Base-by-base conservation (phyloP, 148 eudicot genomes). In the Camellia sinensis region DNA sequence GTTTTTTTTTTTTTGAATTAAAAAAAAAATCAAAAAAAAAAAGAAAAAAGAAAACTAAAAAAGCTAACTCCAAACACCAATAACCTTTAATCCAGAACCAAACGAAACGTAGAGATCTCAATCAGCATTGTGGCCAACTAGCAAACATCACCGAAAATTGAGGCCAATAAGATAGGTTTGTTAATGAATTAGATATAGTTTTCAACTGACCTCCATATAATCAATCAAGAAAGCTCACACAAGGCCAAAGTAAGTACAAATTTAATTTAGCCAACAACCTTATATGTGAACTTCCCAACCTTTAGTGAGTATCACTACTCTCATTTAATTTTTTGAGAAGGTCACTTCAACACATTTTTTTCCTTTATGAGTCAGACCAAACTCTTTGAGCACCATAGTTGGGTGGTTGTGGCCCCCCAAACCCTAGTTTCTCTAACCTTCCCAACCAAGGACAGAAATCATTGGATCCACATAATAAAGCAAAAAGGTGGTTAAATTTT, bases 341-440 rank as follows among this genome's bases (percentile, higher is more conserved):
- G 82, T 79, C 82, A 87, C 82, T 85, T 82, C 81, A 84, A 7
- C 14, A 52, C 59, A 46, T 13, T 48, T 73, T 29, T 76, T 73
- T 45, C 76, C 44, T 63, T 46, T 41, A 69, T 78, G 74, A 67
- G 87, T 87, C 81, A 85, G 80, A 85, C 84, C 80, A 83, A 78
- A 82, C 81, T 86, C 83, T 86, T 83, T 86, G 86, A 86, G 83
- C 88, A 82, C 84, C 84, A 79, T 74, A 68, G 85, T 29, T 81
- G 79, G 87, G 83, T 53, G 71, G 45, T 78, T 80, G 88, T 82
- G 89, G 80, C 89, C 90, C 86, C 37, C 37, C 37, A 29, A 87
- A 85, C 85, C 52, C 52, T 48, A 48, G 52, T 7, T 4, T 82
- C 80, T 84, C 81, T 65, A 64, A 78, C 87, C 87, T 82, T 78